Percentiles rank a stretch among this genome's conserved stretches.
phyloP scores from a whole-genome alignment of 2,329 filamentous ascomycete genomes.

The Nemania sp. region DNA sequence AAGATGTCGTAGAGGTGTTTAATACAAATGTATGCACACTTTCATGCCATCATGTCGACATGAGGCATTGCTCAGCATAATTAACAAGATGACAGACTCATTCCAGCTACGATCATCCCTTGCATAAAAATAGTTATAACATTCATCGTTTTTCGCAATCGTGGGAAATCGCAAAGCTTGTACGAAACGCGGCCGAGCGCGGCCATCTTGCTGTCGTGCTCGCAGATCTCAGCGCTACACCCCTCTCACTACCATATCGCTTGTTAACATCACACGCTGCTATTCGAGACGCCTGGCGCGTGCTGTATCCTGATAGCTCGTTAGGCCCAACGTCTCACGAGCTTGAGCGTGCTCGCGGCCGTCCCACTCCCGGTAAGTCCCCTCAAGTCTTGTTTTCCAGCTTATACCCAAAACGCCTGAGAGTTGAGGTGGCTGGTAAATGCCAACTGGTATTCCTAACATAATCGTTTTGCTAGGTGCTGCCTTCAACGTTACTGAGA shows the following conservation, averaged over 20 bases:
- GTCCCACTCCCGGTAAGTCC: constrained; percentile 62
- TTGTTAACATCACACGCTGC: constrained; percentile 78
- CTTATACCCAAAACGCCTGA: neutral
- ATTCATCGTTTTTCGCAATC: constrained; percentile 90
- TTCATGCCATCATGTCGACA: neutral
- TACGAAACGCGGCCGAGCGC: constrained; percentile 76
- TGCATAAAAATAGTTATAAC: constrained; percentile 76
- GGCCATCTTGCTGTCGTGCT: constrained; percentile 84
- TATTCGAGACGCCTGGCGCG: constrained; percentile 82
- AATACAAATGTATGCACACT: constrained; percentile 71
- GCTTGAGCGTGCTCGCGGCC: constrained; percentile 66
- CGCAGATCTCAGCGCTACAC: constrained; percentile 98
- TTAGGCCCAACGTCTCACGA: constrained; percentile 72
- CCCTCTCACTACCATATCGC: constrained; percentile 78
- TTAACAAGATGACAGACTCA: constrained; percentile 55
- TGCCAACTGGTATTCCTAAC: neutral
- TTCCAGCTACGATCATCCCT: constrained; percentile 80
- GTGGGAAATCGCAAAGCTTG: constrained; percentile 91
- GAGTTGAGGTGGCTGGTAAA: neutral
- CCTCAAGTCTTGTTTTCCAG: neutral
- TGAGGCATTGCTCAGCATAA: neutral
- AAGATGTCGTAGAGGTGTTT: constrained; percentile 83
- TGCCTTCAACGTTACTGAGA: constrained; percentile 74
- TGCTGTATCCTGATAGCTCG: constrained; percentile 81
- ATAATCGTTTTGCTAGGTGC: constrained; percentile 48